Conservation (phyloP, 2,329 filamentous ascomycete species). For the Coccinonectria pachysandricola region DNA sequence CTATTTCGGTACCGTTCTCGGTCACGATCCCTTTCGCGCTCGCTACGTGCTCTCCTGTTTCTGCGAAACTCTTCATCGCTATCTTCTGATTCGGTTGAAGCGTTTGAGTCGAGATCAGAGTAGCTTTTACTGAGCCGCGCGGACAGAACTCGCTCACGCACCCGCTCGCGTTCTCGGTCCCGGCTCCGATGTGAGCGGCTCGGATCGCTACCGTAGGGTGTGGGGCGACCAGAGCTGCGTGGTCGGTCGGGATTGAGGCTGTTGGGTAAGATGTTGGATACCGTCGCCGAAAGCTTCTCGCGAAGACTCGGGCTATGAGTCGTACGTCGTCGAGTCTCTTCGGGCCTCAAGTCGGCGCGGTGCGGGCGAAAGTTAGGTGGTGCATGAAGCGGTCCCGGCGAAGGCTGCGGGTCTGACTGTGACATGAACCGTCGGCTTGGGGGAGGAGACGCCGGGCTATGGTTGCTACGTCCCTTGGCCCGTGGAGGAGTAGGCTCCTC, state of each 20-base stretch:
- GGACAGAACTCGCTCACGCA: conserved; percentile 25
- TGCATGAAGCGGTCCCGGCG: conserved; percentile 16
- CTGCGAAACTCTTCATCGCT: conserved; percentile 22
- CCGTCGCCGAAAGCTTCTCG: conserved; percentile 35
- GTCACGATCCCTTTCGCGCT: conserved; percentile 21
- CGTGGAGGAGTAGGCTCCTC: conserved; percentile 25
- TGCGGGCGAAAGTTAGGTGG: conserved; percentile 22
- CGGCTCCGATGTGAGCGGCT: conserved; percentile 27
- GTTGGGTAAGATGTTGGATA: conserved; percentile 33
- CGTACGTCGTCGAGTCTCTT: conserved; percentile 27
- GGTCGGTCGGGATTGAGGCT: conserved; percentile 25
- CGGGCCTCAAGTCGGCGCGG: conserved; percentile 23
- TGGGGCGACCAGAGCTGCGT: conserved; percentile 26
- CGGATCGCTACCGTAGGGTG: conserved; percentile 20
- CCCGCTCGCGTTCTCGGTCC: too few species aligned
- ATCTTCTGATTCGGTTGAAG: conserved; percentile 24
- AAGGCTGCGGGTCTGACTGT: conserved; percentile 18
- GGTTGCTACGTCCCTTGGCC: conserved; percentile 16
- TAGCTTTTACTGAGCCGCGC: conserved; percentile 32
- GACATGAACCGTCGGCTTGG: conserved; percentile 27
- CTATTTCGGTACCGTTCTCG: conserved; percentile 18
- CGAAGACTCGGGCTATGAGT: conserved; percentile 30
- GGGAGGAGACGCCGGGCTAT: conserved; percentile 17
- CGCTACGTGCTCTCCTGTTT: conserved; percentile 15
- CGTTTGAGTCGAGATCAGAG: conserved; percentile 30